Percentiles rank a stretch among this genome's conserved stretches.
Conservation (phyloP, 345 rosid species). For the Salix brachista region DNA sequence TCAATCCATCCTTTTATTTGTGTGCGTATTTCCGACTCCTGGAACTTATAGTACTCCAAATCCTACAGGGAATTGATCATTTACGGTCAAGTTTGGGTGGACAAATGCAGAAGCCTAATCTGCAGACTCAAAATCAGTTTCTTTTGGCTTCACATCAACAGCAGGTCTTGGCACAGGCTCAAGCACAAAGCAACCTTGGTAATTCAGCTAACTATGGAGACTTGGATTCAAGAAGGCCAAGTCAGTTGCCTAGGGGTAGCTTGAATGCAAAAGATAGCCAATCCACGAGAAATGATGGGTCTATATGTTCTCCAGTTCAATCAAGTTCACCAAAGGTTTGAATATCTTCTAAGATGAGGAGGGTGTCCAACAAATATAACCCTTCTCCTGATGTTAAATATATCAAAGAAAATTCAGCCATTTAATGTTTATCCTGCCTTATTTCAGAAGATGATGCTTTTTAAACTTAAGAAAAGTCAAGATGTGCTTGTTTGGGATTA, state of each 20-base stretch:
- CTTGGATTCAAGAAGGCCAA: slow-evolving; percentile 46
- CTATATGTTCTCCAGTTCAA: slow-evolving; percentile 49
- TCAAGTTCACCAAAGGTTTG: slow-evolving; percentile 61
- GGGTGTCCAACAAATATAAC: neutral
- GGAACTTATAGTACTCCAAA: slow-evolving; percentile 4
- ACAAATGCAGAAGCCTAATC: slow-evolving; percentile 50
- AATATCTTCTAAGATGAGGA: neutral
- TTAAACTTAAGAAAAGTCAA: too few species aligned
- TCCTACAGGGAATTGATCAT: slow-evolving; percentile 50
- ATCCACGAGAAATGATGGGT: slow-evolving; percentile 47
- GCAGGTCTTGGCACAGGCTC: slow-evolving; percentile 52
- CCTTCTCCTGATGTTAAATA: too few species aligned
- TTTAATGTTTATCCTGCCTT: too few species aligned
- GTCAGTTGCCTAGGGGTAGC: slow-evolving; percentile 44
- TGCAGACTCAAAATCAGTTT: slow-evolving; percentile 46
- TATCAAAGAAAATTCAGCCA: too few species aligned
- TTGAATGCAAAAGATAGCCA: slow-evolving; percentile 53
- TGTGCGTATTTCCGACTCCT: neutral
- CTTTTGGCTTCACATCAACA: slow-evolving; percentile 53
- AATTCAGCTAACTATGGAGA: slow-evolving; percentile 43
- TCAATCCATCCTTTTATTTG: neutral
- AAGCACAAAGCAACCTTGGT: slow-evolving; percentile 44
- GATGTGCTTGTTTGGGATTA: too few species aligned
- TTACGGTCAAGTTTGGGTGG: slow-evolving; percentile 43
- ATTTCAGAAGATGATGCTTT: too few species aligned